These are phyloP conservation scores for Tylopilus orsonianus DNA, from an alignment of 1,284 basidiomycete genomes.

Conservation along the genomic window DNA sequence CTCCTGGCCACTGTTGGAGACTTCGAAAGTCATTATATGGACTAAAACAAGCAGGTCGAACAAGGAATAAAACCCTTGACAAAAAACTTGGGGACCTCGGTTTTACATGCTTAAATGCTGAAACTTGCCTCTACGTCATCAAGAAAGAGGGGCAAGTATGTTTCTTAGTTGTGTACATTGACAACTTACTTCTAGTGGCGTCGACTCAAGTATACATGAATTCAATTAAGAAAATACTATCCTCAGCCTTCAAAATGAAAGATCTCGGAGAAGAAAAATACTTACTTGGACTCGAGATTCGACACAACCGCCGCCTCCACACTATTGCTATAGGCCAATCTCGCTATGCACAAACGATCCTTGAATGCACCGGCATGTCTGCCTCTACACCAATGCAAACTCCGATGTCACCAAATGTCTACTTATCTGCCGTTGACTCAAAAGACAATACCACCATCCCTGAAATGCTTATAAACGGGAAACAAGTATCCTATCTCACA, in stretches of 20 bases:
- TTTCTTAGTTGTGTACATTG: background rate
- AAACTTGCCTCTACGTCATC: background rate
- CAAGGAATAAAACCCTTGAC: no score
- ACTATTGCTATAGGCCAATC: conserved; percentile 4
- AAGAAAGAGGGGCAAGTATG: background rate
- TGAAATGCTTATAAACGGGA: no score
- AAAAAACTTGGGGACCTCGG: no score
- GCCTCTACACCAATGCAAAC: no score
- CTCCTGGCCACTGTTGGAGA: background rate
- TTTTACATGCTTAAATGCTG: no score
- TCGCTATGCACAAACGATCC: conserved; percentile 1
- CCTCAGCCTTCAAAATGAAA: background rate
- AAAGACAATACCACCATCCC: no score
- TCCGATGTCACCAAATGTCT: no score
- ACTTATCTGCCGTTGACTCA: no score
- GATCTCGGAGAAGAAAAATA: background rate
- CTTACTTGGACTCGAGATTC: conserved; percentile 6
- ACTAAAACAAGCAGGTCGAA: background rate
- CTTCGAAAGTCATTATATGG: background rate
- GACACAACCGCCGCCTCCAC: background rate
- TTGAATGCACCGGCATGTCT: background rate
- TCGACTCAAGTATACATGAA: background rate
- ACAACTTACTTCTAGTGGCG: background rate
- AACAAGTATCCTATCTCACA: no score
- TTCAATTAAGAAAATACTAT: background rate